phyloP scores from a whole-genome alignment of 2,329 filamentous ascomycete genomes.

The Fusarium haematococcum region DNA sequence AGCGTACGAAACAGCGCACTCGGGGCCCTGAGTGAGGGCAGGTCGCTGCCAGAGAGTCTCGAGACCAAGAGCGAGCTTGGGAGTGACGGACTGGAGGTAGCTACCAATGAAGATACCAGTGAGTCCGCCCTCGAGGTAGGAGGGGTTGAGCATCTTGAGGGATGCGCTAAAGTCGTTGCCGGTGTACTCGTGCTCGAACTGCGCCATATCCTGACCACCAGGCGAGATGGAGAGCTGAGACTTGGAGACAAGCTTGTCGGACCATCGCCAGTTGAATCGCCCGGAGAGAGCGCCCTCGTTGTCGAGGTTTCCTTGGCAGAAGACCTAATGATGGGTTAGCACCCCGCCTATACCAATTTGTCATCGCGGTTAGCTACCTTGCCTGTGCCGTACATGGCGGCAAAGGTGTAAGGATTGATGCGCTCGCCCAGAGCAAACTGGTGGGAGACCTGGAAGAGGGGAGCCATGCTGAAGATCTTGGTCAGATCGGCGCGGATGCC shows the following conservation, averaged over 20 bases:
- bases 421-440: conserved; percentile 95
- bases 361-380: conserved; percentile 68
- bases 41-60: conserved; percentile 95
- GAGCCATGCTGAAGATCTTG: conserved; percentile 93
- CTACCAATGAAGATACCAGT: conserved; percentile 96
- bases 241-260: conserved; percentile 83
- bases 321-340: conserved; percentile 71
- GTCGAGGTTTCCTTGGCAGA: conserved; percentile 95
- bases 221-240: conserved; percentile 87
- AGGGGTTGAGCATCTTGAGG: conserved; percentile 96
- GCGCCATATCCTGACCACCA: conserved; percentile 86
- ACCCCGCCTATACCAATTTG: conserved; percentile 25
- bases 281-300: conserved; percentile 90
- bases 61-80: conserved; percentile 85
- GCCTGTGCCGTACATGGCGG: conserved; percentile 91
- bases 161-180: conserved; percentile 94
- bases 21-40: conserved; percentile 86
- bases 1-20: conserved; percentile 89
- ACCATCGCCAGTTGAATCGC: conserved; percentile 95
- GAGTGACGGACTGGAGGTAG: conserved; percentile 94
- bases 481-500: conserved; percentile 96
- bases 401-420: conserved; percentile 94
- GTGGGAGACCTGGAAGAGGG: conserved; percentile 97
- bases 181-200: conserved; percentile 95
- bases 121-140: conserved; percentile 87